These are phyloP conservation scores for Lathyrus tuberosus DNA, from an alignment of 306 rosid genomes.

Conservation along the genomic window DNA sequence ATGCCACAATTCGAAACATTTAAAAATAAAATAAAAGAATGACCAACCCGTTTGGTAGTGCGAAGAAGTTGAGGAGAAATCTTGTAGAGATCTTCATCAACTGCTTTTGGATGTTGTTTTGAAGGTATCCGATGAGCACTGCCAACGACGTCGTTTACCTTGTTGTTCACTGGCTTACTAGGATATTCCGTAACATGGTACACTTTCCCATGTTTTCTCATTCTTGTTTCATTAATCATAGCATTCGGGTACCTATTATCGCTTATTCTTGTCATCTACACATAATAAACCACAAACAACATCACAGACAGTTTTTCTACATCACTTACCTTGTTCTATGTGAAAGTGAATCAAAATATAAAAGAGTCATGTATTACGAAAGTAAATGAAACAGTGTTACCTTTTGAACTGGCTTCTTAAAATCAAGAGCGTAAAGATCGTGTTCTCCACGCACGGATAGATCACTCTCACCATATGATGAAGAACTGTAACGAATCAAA, in stretches of 20 bases:
- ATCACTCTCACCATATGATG: constrained; percentile 45
- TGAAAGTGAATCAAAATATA: too few species aligned
- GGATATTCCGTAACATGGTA: constrained; percentile 48
- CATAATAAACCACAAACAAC: too few species aligned
- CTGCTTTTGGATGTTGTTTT: constrained; percentile 50
- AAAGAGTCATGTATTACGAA: too few species aligned
- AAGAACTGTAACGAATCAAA: constrained; percentile 10
- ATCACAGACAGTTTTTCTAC: too few species aligned
- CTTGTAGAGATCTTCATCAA: constrained; percentile 91
- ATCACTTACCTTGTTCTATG: too few species aligned
- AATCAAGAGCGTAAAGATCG: constrained; percentile 63
- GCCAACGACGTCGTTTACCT: too few species aligned
- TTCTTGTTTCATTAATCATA: constrained; percentile 37
- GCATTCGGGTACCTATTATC: constrained; percentile 26
- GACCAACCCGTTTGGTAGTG: constrained; percentile 59
- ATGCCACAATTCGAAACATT: too few species aligned
- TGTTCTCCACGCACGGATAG: constrained; percentile 19
- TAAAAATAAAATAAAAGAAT: too few species aligned
- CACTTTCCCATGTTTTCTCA: constrained; percentile 53
- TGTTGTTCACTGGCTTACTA: too few species aligned
- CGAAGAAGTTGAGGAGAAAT: constrained; percentile 84
- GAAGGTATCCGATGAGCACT: too few species aligned
- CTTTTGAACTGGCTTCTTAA: constrained; percentile 55
- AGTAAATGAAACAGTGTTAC: background rate
- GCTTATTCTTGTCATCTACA: constrained; percentile 47